Conservation (phyloP, 2,329 filamentous ascomycete genomes). For the Alternaria ventricosa region DNA sequence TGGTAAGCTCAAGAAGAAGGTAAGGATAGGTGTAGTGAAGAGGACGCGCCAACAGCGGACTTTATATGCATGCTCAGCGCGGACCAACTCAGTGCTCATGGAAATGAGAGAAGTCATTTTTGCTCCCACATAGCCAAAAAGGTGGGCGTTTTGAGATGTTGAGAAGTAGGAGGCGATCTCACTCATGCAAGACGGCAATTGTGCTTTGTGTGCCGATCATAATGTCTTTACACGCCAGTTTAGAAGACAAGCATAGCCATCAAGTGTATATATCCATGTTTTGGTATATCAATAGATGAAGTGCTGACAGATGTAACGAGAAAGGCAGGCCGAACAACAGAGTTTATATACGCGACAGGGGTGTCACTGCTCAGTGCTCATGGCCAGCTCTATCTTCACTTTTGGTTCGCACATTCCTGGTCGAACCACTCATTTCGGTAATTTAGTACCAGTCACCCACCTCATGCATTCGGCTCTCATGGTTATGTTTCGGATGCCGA, state of each 20-base stretch:
- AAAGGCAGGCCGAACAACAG: too few species aligned
- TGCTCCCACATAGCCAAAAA: too few species aligned
- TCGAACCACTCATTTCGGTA: too few species aligned
- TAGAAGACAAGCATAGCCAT: too few species aligned
- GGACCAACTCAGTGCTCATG: not conserved
- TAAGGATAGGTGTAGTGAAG: not conserved
- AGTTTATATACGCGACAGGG: not conserved
- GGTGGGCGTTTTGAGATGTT: not conserved
- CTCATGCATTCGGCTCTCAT: not conserved
- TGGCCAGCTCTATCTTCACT: too few species aligned
- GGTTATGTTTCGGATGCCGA: not conserved
- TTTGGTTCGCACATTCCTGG: not conserved
- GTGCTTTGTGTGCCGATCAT: too few species aligned
- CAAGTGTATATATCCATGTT: too few species aligned
- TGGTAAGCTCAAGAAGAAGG: not conserved
- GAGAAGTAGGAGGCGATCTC: not conserved
- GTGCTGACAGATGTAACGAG: too few species aligned
- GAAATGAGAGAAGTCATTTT: too few species aligned
- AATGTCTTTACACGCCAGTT: too few species aligned
- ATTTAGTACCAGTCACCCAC: not conserved
- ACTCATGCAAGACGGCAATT: too few species aligned
- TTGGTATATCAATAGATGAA: too few species aligned
- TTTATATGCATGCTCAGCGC: not conserved
- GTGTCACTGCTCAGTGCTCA: not conserved
- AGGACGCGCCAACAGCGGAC: not conserved